These are phyloP conservation scores for Penicillium sp. DNA, from an alignment of 2,329 filamentous ascomycete species.

Conservation along the genomic window DNA sequence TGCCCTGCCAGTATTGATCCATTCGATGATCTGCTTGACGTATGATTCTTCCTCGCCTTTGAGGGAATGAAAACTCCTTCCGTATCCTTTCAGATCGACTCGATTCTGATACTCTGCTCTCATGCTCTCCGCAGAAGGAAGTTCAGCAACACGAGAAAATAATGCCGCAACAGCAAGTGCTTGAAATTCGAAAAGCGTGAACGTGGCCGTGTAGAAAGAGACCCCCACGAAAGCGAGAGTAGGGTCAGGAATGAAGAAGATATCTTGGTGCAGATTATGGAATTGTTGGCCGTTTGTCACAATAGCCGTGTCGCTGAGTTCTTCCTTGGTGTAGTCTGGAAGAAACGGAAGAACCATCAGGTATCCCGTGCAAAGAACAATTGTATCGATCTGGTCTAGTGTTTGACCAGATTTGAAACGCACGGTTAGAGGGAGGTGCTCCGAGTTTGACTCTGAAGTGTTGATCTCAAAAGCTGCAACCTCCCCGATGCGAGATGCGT, in stretches of 20 bases:
- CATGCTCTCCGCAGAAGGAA: conserved; percentile 51
- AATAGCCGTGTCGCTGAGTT: conserved; percentile 57
- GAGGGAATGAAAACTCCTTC: conserved; percentile 43
- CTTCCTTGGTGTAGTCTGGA: conserved; percentile 48
- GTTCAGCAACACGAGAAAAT: conserved; percentile 51
- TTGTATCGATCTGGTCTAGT: conserved; percentile 59
- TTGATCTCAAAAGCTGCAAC: conserved; percentile 51
- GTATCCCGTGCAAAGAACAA: conserved; percentile 71
- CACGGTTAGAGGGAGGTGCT: conserved; percentile 53
- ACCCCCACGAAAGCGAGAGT: conserved; percentile 65
- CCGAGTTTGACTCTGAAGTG: neutral
- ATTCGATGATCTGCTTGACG: conserved; percentile 36
- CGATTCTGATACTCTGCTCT: conserved; percentile 33
- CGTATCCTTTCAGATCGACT: conserved; percentile 30
- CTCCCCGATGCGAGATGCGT: conserved; percentile 55
- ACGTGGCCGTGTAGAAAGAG: conserved; percentile 67
- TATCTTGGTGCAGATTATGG: conserved; percentile 70
- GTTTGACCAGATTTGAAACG: conserved; percentile 56
- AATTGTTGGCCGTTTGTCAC: conserved; percentile 65
- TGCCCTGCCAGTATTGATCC: conserved; percentile 36
- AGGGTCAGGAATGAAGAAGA: conserved; percentile 70
- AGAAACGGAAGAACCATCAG: conserved; percentile 69
- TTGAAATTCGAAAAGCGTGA: conserved; percentile 71
- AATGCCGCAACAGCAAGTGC: conserved; percentile 63
- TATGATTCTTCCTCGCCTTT: conserved; percentile 38